These are phyloP conservation scores for Breynia disticha DNA, from an alignment of 441 rosid genomes.

Conservation along the genomic window DNA sequence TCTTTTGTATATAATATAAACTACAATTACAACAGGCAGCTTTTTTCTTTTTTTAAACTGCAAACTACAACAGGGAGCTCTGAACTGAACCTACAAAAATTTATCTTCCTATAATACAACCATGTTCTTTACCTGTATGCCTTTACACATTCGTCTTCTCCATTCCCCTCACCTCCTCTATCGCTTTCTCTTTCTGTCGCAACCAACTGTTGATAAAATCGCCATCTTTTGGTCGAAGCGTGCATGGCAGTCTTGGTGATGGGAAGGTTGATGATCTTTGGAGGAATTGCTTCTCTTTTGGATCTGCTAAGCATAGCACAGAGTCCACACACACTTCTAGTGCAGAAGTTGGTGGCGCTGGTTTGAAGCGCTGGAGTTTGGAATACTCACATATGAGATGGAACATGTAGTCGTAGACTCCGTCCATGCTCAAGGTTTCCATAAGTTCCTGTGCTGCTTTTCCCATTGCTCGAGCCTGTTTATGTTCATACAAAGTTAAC, in stretches of 20 bases:
- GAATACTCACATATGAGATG: constrained; percentile 68
- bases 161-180: constrained; percentile 33
- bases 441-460: constrained; percentile 63
- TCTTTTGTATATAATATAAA: no score
- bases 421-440: constrained; percentile 60
- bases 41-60: no score
- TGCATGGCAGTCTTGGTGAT: constrained; percentile 47
- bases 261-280: constrained; percentile 31
- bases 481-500: not conserved
- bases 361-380: constrained; percentile 65
- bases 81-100: no score
- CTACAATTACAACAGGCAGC: no score
- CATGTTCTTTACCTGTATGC: not conserved
- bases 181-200: constrained; percentile 31
- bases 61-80: no score
- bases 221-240: constrained; percentile 29
- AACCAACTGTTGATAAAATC: constrained; percentile 27
- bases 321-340: constrained; percentile 56
- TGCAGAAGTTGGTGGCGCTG: constrained; percentile 55
- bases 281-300: constrained; percentile 37
- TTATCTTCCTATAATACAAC: no score
- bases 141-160: constrained; percentile 22
- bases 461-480: constrained; percentile 68
- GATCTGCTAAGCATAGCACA: constrained; percentile 64
- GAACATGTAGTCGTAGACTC: constrained; percentile 78